Conservation (phyloP, 257 asterid genomes). For the Scutellaria baicalensis region DNA sequence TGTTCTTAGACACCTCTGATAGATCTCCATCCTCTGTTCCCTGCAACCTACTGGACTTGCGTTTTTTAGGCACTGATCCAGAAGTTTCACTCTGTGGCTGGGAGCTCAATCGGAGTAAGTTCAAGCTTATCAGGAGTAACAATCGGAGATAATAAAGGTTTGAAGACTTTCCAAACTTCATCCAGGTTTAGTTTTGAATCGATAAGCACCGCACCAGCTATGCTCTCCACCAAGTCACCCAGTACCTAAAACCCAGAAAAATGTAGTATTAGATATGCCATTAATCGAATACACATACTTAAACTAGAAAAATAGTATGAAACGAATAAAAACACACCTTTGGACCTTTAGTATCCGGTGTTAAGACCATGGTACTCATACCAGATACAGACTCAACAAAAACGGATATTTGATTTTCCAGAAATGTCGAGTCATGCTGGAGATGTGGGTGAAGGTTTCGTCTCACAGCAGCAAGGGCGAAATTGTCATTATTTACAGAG, state of each 20-base stretch:
- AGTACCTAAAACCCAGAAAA: conserved; percentile 45
- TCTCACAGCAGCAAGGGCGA: conserved; percentile 78
- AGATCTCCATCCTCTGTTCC: conserved; percentile 9
- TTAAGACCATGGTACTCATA: conserved; percentile 28
- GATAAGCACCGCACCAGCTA: conserved; percentile 81
- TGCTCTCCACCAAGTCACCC: conserved; percentile 97
- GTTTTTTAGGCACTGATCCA: conserved; percentile 28
- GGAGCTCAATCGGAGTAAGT: conserved; percentile 46
- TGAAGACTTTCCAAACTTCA: conserved; percentile 70
- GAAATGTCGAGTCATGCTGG: conserved; percentile 44
- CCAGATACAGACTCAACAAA: conserved; percentile 45
- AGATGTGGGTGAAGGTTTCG: conserved; percentile 66
- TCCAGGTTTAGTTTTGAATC: conserved; percentile 68
- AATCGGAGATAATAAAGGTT: conserved; percentile 77
- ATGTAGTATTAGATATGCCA: not conserved
- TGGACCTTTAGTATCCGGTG: conserved; percentile 63
- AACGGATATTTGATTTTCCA: conserved; percentile 46
- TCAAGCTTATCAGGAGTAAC: conserved; percentile 93
- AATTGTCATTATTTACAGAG: conserved; percentile 80
- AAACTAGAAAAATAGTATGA: not conserved
- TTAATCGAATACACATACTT: not conserved
- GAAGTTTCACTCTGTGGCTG: conserved; percentile 17
- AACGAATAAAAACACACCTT: conserved; percentile 38
- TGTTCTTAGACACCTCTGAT: conserved; percentile 4
- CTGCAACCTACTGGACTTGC: conserved; percentile 17